Conservation (phyloP, 257 asterid genomes). For the Haberlea rhodopensis region DNA sequence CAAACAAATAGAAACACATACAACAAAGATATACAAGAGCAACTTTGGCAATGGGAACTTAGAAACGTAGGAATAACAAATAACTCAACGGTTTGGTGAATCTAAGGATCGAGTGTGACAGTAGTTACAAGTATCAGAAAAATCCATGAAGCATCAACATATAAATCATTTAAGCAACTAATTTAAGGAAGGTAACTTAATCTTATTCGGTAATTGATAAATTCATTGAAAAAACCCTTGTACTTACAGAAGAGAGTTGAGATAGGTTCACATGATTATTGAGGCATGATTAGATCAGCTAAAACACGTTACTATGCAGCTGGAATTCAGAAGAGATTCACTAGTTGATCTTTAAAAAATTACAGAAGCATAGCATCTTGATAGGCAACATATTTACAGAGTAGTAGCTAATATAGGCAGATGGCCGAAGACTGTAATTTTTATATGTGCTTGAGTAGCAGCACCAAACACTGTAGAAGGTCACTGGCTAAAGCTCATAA, state of each 20-base stretch:
- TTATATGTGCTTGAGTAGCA: conserved; percentile 29
- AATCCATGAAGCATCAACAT: too few species aligned
- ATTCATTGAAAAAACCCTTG: background rate
- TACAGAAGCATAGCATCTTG: conserved; percentile 28
- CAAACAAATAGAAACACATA: background rate
- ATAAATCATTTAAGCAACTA: too few species aligned
- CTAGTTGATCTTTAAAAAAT: conserved; percentile 25
- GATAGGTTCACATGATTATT: conserved; percentile 28
- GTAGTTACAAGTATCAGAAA: too few species aligned
- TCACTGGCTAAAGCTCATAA: conserved; percentile 14
- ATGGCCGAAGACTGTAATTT: conserved; percentile 18
- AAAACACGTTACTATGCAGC: conserved; percentile 20
- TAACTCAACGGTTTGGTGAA: too few species aligned
- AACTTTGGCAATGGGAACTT: too few species aligned
- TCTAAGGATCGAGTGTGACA: too few species aligned
- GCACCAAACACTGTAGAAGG: background rate
- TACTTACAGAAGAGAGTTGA: background rate
- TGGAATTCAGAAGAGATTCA: conserved; percentile 22
- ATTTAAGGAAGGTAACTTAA: background rate
- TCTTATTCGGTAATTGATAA: background rate
- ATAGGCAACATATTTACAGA: conserved; percentile 46
- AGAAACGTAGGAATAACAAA: too few species aligned
- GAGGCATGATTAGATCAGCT: conserved; percentile 26
- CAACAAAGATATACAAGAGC: too few species aligned
- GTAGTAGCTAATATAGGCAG: conserved; percentile 24